Percentiles rank a stretch among this genome's conserved stretches.
Evolutionary conservation across 192 early-diverging fungal species (phyloP).

Genomic region (Dimargaris verticillata): DNA sequence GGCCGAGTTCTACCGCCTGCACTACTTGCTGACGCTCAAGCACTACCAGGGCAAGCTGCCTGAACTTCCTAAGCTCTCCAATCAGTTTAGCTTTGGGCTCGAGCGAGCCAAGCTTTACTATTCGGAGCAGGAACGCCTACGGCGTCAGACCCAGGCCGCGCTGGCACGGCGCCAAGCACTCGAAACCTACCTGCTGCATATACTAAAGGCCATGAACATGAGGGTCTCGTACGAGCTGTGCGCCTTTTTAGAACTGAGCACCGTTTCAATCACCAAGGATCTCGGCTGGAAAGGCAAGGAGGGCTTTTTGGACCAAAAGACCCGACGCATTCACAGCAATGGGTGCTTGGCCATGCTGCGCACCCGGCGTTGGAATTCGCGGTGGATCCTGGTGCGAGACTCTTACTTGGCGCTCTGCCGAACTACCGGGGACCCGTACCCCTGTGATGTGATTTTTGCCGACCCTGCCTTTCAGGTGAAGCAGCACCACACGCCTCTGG

Average conservation of each 20-base stretch:
- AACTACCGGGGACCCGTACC: conserved; percentile 28
- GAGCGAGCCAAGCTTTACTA: conserved; percentile 16
- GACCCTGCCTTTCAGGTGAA: conserved; percentile 30
- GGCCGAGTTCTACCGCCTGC: conserved; percentile 47
- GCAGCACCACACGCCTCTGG: conserved; percentile 13
- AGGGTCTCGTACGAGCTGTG: conserved; percentile 49
- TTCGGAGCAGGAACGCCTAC: conserved; percentile 10
- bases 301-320: conserved; percentile 46
- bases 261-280: conserved; percentile 52
- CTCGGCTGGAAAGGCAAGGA: conserved; percentile 80
- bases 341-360: conserved; percentile 28
- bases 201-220: conserved; percentile 41
- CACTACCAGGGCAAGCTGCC: conserved; percentile 28
- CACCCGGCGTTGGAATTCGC: conserved; percentile 35
- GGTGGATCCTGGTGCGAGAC: conserved; percentile 62
- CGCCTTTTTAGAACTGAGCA: conserved; percentile 59
- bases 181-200: conserved; percentile 37
- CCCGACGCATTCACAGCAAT: conserved; percentile 25
- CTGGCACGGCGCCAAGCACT: conserved; percentile 36
- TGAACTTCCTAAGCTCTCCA: conserved; percentile 16
- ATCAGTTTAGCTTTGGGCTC: conserved; percentile 13
- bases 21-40: conserved; percentile 36
- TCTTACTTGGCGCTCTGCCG: conserved; percentile 38
- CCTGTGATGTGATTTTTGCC: conserved; percentile 29
- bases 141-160: conserved; percentile 23